Base-by-base conservation (phyloP, 176 grass and related monocot species). In the Cenchrus americanus region DNA sequence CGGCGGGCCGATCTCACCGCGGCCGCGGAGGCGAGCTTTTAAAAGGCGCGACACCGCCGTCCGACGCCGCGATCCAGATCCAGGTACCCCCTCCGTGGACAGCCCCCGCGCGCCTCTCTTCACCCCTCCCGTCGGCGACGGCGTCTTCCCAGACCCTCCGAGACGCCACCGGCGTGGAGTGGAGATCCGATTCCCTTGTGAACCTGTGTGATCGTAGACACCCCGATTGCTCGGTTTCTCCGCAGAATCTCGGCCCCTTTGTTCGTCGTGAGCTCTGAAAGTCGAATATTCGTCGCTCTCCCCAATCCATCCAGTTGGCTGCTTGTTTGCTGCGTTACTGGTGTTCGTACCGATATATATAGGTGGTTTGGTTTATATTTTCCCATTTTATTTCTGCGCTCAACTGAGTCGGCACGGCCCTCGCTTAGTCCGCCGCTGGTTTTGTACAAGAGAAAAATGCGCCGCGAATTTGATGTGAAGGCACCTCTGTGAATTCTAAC, bases 31-130 rank as follows among this genome's bases (percentile, higher is more conserved):
- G 63, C 52, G 59, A 78, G 37, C 66, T 81, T 43, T 66, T 0
- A 52, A 0, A 19, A 44, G 79, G 50, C 79, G 64, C 65, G 22
- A 21, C 64, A 37, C 79, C 51, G 65, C 79, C 34, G 7, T 17
- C 50, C 32, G 19, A 37, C 65, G 50, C 65, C 14, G 79, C 79
- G 79, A 81, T 70, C 79, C 65, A 81, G 79, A 81, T 81, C 79
- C 79, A 81, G 79, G 79, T 81, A 81, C 37, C 34, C 51, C 37
- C 13, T 44, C 21, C 14, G 8, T 13, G 37, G 79, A 58, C 66
- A 3, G 78, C 8, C 62, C 34, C 64, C 2, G 32, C 13, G 21
- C 65, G 21, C 65, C 2, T 44, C 50, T 24, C 49, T 18, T 54
- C 77, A 6, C 1, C 30, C 11, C 12, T 61, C 50, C 32, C 21